A percentile compares a stretch with the other conserved stretches of the same genome.
These are phyloP conservation scores for Vitis labrusca DNA, from an alignment of 164 flowering plant genomes.

Conservation along the genomic window DNA sequence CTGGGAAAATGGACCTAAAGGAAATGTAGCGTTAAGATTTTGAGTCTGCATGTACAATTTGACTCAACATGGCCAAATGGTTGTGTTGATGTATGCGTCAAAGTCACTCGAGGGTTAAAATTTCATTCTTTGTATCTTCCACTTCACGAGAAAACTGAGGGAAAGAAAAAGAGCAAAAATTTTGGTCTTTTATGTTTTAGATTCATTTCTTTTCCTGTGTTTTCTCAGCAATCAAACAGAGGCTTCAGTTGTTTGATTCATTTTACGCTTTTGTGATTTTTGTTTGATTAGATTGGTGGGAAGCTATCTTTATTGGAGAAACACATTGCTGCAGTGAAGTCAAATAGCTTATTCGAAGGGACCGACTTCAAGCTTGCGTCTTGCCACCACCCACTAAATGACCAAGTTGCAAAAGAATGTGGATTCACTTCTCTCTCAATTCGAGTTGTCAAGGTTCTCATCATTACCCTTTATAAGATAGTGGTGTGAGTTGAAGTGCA, in stretches of 20 bases:
- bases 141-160: too few species aligned
- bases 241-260: neutral
- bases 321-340: constrained; percentile 66
- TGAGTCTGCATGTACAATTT: too few species aligned
- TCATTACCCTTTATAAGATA: neutral
- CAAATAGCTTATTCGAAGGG: constrained; percentile 64
- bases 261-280: constrained; percentile 1
- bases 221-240: too few species aligned
- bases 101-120: too few species aligned
- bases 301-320: constrained; percentile 53
- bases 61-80: too few species aligned
- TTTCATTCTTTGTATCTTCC: too few species aligned
- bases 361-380: constrained; percentile 97
- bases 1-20: neutral
- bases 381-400: constrained; percentile 51
- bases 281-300: constrained; percentile 71
- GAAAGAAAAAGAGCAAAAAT: neutral
- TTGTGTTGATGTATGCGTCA: too few species aligned
- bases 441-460: constrained; percentile 75
- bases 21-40: neutral
- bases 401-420: constrained; percentile 71
- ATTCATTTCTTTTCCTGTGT: too few species aligned
- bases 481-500: neutral
- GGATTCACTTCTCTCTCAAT: constrained; percentile 91
- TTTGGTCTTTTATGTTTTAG: neutral